These are phyloP conservation scores for Mycena olivaceomarginata DNA, from an alignment of 768 basidiomycete species.

Conservation along the genomic window DNA sequence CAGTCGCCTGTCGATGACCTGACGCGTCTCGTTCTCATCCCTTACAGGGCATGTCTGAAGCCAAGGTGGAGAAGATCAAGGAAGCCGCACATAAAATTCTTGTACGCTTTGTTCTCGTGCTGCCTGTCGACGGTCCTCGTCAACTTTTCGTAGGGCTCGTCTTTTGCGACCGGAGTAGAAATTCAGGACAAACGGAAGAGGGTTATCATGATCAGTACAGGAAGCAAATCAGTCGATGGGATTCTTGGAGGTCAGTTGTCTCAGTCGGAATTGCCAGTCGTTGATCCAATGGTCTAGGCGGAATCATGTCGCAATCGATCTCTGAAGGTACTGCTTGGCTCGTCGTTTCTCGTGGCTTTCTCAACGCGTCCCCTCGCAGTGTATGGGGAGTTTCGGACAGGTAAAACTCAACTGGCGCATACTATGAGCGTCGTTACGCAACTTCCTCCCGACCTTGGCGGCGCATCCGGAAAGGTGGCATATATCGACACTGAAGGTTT, in stretches of 20 bases:
- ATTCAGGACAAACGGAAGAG: constrained; percentile 90
- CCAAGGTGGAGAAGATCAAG: constrained; percentile 99
- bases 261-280: background rate
- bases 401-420: constrained; percentile 96
- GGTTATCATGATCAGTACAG: constrained; percentile 91
- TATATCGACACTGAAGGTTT: constrained; percentile 93
- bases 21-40: constrained; percentile 15
- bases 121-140: constrained; percentile 15
- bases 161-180: constrained; percentile 94
- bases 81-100: constrained; percentile 94
- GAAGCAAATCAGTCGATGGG: constrained; percentile 92
- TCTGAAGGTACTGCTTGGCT: constrained; percentile 79
- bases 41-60: constrained; percentile 92
- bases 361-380: constrained; percentile 65
- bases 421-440: constrained; percentile 96
- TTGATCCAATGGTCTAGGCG: constrained; percentile 69
- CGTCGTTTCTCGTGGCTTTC: background rate
- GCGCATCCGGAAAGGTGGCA: constrained; percentile 95
- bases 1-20: constrained; percentile 31
- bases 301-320: constrained; percentile 94
- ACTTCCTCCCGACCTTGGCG: constrained; percentile 92
- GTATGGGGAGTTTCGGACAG: constrained; percentile 97
- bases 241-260: constrained; percentile 85
- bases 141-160: constrained; percentile 78
- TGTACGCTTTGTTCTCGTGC: constrained; percentile 60